Conservation (phyloP, 225 moss, liverwort and hornwort genomes). For the Physcomitrium patens region DNA sequence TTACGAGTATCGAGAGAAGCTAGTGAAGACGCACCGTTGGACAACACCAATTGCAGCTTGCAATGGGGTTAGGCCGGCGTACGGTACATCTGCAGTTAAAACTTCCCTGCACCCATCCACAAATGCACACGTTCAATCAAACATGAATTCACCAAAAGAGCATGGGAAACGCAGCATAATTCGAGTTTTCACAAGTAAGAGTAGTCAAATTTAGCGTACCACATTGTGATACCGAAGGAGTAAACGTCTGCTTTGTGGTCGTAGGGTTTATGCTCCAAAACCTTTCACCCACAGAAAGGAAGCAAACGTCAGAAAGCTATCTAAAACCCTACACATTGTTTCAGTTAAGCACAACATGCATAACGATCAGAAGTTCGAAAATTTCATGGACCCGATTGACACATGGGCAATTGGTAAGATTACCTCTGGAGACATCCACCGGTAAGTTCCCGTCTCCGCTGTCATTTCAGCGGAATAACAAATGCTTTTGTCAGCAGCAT, state of each 20-base stretch:
- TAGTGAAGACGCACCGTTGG: slow-evolving; percentile 63
- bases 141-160: background rate
- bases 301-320: slow-evolving; percentile 3
- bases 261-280: slow-evolving; percentile 92
- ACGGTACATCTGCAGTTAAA: slow-evolving; percentile 86
- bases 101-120: slow-evolving; percentile 69
- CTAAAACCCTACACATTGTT: background rate
- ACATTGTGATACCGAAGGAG: slow-evolving; percentile 96
- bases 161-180: slow-evolving; percentile 16
- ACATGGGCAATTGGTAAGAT: background rate
- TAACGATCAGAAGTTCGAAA: background rate
- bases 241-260: slow-evolving; percentile 95
- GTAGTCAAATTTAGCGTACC: slow-evolving; percentile 48
- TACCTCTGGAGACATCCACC: slow-evolving; percentile 99
- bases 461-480: slow-evolving; percentile 90
- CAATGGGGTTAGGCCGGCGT: slow-evolving; percentile 85
- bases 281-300: slow-evolving; percentile 46
- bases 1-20: background rate
- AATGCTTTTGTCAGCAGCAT: slow-evolving; percentile 49
- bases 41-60: slow-evolving; percentile 99
- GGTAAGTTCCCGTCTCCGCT: slow-evolving; percentile 96
- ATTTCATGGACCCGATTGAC: slow-evolving; percentile 8
- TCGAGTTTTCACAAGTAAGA: background rate
- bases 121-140: slow-evolving; percentile 20
- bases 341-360: background rate